phyloP scores from a whole-genome alignment of 768 basidiomycete genomes.

The Mycena venus region DNA sequence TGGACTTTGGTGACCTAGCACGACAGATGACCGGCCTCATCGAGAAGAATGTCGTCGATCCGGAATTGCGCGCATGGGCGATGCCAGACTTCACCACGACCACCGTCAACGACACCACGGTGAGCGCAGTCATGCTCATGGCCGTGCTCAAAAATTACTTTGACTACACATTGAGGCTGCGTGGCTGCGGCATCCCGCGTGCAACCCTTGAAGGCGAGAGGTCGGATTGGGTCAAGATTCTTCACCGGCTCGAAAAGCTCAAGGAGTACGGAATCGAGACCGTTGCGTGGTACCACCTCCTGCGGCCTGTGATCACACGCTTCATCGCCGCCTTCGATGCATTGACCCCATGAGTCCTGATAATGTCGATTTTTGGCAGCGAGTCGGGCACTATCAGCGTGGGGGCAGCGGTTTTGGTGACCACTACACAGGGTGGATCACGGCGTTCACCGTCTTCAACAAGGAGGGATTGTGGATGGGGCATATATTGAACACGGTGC shows the following conservation, averaged over 20 bases:
- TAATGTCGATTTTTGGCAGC: neutral
- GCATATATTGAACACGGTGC: neutral
- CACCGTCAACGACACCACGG: conserved; percentile 50
- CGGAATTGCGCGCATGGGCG: conserved; percentile 53
- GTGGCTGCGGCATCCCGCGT: conserved; percentile 49
- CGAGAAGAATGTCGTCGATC: conserved; percentile 44
- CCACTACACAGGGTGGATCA: conserved; percentile 33
- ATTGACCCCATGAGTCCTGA: neutral
- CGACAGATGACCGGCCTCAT: conserved; percentile 38
- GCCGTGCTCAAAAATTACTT: conserved; percentile 58
- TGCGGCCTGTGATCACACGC: conserved; percentile 42
- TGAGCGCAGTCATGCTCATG: conserved; percentile 58
- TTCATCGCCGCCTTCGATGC: conserved; percentile 55
- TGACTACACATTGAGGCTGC: conserved; percentile 41
- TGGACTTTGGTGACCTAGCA: conserved; percentile 42
- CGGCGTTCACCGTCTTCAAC: conserved; percentile 33
- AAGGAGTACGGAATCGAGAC: neutral
- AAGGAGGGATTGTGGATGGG: conserved; percentile 33
- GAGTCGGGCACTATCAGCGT: neutral
- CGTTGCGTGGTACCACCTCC: neutral
- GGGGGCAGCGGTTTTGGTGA: conserved; percentile 14
- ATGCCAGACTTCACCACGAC: conserved; percentile 61
- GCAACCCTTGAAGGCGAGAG: conserved; percentile 59
- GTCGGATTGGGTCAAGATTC: conserved; percentile 54
- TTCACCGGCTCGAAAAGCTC: conserved; percentile 53